Evolutionary conservation across 1,284 basidiomycete genomes (phyloP), one percentile per base, ranked within the genome.

Genomic region (Vanrija humicola): DNA sequence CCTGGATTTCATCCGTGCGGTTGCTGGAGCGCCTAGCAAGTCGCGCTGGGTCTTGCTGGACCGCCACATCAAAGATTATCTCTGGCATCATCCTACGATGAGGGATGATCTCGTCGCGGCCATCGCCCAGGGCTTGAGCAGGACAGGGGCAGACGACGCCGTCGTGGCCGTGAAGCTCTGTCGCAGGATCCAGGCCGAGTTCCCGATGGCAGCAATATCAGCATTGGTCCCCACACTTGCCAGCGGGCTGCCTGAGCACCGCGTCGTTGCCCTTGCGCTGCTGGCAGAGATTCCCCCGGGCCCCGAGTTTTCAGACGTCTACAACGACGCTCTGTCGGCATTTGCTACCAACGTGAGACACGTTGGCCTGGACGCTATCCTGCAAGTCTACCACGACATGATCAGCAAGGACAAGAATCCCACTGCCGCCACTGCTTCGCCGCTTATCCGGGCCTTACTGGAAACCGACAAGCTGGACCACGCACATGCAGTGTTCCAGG

Each of bases 51-150:
- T 71, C 26, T 60, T 74, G 9, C 62, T 74, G 10, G 71, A 74
- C 34, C 58, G 72, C 7, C 66, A 74, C 54, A 54, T 74, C 56
- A 67, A 66, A 28, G 72, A 73, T 55, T 69, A 65, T 29, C 50
- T 69, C 1, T 68, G 63, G 57, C 40, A 61, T n/a, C 54, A 61
- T 5, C 50, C 54, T 10, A 49, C 47, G 46, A 40, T 46, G 7
- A 25, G 43, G 4, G 46, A 52, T 1, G 49, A 54, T 0, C 55
- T 73, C 15, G 59, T 69, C n/a, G 18, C 38, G 8, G 64, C 68
- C 8, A 26, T 74, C 3, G 59, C 65, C 0, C 39, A 58, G n/a
- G 70, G 70, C 1, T 40, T 71, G 38, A 63, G 56, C 0, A n/a
- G 47, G 6, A 53, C 55, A 2, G 52, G 52, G 5, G 42, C 63